These are phyloP conservation scores for Candida silvicultrix DNA, from an alignment of 805 yeast genomes.

Conservation along the genomic window DNA sequence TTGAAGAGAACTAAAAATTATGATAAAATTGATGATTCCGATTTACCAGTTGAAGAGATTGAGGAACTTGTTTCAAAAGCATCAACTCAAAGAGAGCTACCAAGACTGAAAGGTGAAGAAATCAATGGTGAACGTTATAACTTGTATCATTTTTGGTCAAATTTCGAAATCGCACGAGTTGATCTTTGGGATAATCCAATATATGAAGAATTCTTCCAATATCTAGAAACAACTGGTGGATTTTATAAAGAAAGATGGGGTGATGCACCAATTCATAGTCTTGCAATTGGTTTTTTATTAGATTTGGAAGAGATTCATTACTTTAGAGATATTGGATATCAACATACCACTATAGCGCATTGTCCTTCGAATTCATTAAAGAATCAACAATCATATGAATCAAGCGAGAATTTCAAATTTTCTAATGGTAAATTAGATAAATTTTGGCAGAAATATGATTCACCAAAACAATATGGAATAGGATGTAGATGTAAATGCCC, in stretches of 20 bases:
- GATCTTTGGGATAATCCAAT: conserved; percentile 61
- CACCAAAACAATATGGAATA: conserved; percentile 39
- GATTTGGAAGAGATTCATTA: conserved; percentile 72
- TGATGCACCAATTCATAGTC: conserved; percentile 90
- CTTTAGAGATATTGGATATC: conserved; percentile 88
- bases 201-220: conserved; percentile 63
- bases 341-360: conserved; percentile 74
- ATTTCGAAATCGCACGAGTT: conserved; percentile 84
- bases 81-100: conserved; percentile 27
- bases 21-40: conserved; percentile 2
- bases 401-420: conserved; percentile 26
- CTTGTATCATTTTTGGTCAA: conserved; percentile 87
- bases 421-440: conserved; percentile 15
- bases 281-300: conserved; percentile 76
- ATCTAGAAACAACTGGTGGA: conserved; percentile 69
- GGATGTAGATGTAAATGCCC: conserved; percentile 92
- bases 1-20: not conserved
- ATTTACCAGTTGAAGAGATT: conserved; percentile 26
- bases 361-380: conserved; percentile 56
- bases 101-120: conserved; percentile 40
- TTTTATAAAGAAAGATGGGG: conserved; percentile 95
- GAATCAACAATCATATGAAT: conserved; percentile 41
- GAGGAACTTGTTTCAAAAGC: conserved; percentile 31
- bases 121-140: conserved; percentile 67
- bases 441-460: conserved; percentile 26